These are phyloP conservation scores for Thelephora aurantiotincta DNA, from an alignment of 768 basidiomycete species.

Conservation along the genomic window DNA sequence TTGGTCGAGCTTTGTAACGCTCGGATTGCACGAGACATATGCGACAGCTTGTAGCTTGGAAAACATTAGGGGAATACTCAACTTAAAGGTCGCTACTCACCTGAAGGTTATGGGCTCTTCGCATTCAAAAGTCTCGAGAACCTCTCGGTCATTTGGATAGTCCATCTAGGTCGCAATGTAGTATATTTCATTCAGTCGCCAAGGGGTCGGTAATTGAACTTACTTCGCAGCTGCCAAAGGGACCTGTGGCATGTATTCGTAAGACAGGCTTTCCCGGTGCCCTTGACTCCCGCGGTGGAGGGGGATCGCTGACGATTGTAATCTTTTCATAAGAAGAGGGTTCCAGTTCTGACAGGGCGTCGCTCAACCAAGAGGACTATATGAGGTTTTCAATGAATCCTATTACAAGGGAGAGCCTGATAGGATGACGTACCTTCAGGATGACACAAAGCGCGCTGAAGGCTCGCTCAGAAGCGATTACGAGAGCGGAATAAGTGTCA, in stretches of 20 bases:
- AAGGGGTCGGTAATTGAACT: not conserved
- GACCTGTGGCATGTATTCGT: conserved; percentile 67
- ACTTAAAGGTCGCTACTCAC: conserved; percentile 22
- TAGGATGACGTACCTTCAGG: conserved; percentile 43
- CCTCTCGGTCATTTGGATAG: conserved; percentile 85
- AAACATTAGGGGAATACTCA: not conserved
- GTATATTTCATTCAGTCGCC: conserved; percentile 1
- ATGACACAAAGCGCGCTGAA: conserved; percentile 66
- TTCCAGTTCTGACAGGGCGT: conserved; percentile 85
- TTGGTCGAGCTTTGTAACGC: conserved; percentile 79
- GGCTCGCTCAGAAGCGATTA: not conserved
- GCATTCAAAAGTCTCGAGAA: conserved; percentile 86
- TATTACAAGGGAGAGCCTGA: not conserved
- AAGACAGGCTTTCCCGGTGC: conserved; percentile 44
- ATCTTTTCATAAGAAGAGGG: conserved; percentile 67
- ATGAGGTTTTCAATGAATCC: not conserved
- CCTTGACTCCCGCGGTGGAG: conserved; percentile 16
- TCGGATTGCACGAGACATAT: conserved; percentile 54
- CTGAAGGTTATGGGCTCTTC: conserved; percentile 49
- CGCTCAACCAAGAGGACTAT: conserved; percentile 84
- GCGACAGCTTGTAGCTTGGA: conserved; percentile 68
- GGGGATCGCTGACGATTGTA: conserved; percentile 69
- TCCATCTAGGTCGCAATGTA: conserved; percentile 55
- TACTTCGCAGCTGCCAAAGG: conserved; percentile 80
- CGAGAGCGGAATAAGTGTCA: not conserved